Percentiles rank a stretch among this genome's conserved stretches.
Conservation (phyloP, 139 green algal genomes). For the Chlorella sp. region DNA sequence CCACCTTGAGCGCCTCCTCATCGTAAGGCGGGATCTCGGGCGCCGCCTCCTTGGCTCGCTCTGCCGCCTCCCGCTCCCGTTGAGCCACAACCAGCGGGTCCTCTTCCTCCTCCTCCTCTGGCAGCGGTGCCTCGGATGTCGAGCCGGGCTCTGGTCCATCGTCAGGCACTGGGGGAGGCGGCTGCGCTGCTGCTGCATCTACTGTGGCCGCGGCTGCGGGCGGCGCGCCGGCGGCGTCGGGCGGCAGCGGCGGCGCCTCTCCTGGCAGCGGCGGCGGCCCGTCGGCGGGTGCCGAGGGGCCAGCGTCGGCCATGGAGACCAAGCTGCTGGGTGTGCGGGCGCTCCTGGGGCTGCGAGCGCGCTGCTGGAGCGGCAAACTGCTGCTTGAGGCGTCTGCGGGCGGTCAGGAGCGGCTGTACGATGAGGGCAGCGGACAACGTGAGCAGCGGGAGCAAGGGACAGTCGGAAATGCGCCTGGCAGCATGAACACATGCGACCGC, state of each 20-base stretch:
- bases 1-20: constrained; percentile 44
- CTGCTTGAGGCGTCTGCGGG: too few relatives aligned
- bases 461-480: too few relatives aligned
- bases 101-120: constrained; percentile 42
- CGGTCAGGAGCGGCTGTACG: too few relatives aligned
- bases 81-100: constrained; percentile 48
- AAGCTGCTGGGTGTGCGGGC: too few relatives aligned
- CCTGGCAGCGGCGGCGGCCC: neutral
- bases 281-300: neutral
- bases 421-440: too few relatives aligned
- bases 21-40: constrained; percentile 45
- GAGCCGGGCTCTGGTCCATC: neutral
- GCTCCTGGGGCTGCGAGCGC: neutral
- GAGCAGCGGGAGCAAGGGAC: too few relatives aligned
- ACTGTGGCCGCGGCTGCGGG: neutral
- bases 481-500: too few relatives aligned
- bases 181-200: neutral
- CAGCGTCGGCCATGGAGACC: too few relatives aligned
- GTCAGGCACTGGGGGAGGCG: neutral
- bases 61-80: constrained; percentile 42
- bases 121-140: neutral
- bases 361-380: too few relatives aligned
- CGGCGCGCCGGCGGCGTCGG: neutral
- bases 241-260: neutral
- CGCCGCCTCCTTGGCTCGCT: constrained; percentile 39